Evolutionary conservation across 129 eudicot genomes (phyloP), one percentile per base, ranked within the genome.

Genomic region (Chrysanthemum lavandulifolium): DNA sequence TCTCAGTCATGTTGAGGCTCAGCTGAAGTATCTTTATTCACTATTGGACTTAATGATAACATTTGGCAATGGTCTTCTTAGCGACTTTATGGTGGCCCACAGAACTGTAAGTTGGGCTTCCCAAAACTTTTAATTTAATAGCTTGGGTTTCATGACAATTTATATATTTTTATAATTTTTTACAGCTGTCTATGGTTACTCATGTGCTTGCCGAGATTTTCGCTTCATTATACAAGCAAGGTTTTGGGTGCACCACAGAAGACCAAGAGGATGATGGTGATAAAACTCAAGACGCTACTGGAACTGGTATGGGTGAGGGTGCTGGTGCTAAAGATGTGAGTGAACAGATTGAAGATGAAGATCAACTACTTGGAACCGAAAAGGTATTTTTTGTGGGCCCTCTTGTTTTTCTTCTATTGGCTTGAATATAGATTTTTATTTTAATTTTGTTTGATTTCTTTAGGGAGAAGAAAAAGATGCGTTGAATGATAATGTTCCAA

Each of bases 221-320:
- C 40, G 86, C 93, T 31, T 82, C 96, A 27, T 64, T 90, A 71
- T 94, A 86, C 76, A 77, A 87, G 56, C 85, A 88, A 81, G 98
- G 98, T 58, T 94, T 74, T 83, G 93, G 96, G 6, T 65, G 65
- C 55, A 18, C 81, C 19, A 40, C 67, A 0, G 97, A 94, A 75
- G 88, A 84, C 14, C 75, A 82, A 68, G 86, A 71, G 47, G 82
- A 84, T 57, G 97, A 87, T n/a, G 21, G 73, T 68, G 70, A 73
- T 53, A 53, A 53, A 53, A 25, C 84, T 61, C 83, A 83, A 69
- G 97, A 84, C 64, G 86, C 89, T 58, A 72, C 58, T 52, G 98
- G 98, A 78, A 90, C 89, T 10, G 98, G 98, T 73, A 86, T 94
- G 93, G 97, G 96, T 81, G 97, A 94, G 60, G 98, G 98, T 74